Conservation (phyloP, 768 basidiomycete genomes). For the Strobilomyces echinocephalus region DNA sequence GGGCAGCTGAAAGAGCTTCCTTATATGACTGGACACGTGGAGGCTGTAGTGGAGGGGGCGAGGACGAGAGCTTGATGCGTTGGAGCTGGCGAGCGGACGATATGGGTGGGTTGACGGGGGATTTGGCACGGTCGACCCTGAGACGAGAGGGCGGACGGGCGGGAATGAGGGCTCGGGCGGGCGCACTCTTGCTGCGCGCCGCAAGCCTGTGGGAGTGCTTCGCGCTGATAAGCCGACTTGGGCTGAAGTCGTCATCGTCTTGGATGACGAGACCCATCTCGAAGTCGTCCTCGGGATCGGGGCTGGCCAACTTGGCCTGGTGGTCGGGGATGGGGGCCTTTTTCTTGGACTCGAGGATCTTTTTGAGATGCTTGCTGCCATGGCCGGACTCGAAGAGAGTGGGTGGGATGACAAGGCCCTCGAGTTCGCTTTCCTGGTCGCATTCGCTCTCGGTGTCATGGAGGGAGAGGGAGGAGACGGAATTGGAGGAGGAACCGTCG, state of each 20-base stretch:
- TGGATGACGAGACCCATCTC: slow-evolving; percentile 81
- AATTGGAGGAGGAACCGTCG: slow-evolving; percentile 68
- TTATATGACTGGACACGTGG: slow-evolving; percentile 58
- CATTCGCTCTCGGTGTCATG: slow-evolving; percentile 68
- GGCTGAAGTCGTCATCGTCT: slow-evolving; percentile 78
- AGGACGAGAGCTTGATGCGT: slow-evolving; percentile 63
- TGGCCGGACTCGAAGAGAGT: slow-evolving; percentile 71
- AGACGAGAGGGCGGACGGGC: slow-evolving; percentile 61
- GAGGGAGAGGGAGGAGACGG: slow-evolving; percentile 57
- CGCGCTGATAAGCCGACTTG: slow-evolving; percentile 58
- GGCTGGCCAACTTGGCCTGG: slow-evolving; percentile 46
- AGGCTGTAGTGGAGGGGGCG: slow-evolving; percentile 54
- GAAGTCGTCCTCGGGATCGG: slow-evolving; percentile 79
- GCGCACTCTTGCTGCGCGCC: slow-evolving; percentile 57
- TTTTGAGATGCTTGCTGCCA: slow-evolving; percentile 46
- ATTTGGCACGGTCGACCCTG: slow-evolving; percentile 64
- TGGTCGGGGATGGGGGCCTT: slow-evolving; percentile 52
- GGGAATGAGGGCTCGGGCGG: slow-evolving; percentile 45
- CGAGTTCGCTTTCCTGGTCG: slow-evolving; percentile 68
- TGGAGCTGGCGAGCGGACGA: slow-evolving; percentile 68
- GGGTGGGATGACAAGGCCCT: slow-evolving; percentile 75
- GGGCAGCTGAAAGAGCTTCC: slow-evolving; percentile 45
- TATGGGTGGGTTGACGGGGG: slow-evolving; percentile 62
- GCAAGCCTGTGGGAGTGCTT: slow-evolving; percentile 42
- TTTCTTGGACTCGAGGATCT: slow-evolving; percentile 52